Evolutionary conservation across 2,329 filamentous ascomycete species (phyloP).

Genomic region (Alternaria rosae): DNA sequence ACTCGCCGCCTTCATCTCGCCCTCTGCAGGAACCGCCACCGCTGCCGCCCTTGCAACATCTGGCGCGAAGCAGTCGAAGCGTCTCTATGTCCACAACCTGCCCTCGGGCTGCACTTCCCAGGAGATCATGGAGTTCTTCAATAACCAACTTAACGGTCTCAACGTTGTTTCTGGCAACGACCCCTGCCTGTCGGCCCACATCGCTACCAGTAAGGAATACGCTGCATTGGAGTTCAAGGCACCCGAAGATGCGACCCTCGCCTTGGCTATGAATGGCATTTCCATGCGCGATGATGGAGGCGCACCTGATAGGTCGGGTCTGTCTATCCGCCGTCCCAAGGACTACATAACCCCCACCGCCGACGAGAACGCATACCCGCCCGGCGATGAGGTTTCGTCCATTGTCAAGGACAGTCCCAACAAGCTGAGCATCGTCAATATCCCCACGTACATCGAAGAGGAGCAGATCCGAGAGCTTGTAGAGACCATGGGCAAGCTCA

Average conservation of each 20-base stretch:
- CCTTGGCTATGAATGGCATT: conserved; percentile 87
- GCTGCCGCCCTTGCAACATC: conserved; percentile 87
- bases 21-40: conserved; percentile 74
- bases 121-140: conserved; percentile 83
- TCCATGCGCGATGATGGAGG: conserved; percentile 75
- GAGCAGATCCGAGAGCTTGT: conserved; percentile 92
- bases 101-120: conserved; percentile 78
- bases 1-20: conserved; percentile 94
- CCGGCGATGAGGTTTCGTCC: conserved; percentile 75
- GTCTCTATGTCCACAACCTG: conserved; percentile 86
- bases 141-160: conserved; percentile 93
- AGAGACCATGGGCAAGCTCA: conserved; percentile 89
- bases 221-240: conserved; percentile 91
- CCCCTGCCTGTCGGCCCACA: conserved; percentile 82
- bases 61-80: conserved; percentile 92
- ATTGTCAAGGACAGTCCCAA: conserved; percentile 90
- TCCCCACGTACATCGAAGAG: conserved; percentile 86
- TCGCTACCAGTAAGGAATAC: conserved; percentile 80
- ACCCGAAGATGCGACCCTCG: conserved; percentile 86
- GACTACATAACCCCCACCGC: conserved; percentile 91
- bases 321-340: conserved; percentile 86
- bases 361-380: conserved; percentile 70
- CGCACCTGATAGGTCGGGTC: conserved; percentile 58
- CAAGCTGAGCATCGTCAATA: conserved; percentile 92
- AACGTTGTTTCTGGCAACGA: conserved; percentile 87